Evolutionary conservation across 345 rosid genomes (phyloP).

Genomic region (Populus tremula): DNA sequence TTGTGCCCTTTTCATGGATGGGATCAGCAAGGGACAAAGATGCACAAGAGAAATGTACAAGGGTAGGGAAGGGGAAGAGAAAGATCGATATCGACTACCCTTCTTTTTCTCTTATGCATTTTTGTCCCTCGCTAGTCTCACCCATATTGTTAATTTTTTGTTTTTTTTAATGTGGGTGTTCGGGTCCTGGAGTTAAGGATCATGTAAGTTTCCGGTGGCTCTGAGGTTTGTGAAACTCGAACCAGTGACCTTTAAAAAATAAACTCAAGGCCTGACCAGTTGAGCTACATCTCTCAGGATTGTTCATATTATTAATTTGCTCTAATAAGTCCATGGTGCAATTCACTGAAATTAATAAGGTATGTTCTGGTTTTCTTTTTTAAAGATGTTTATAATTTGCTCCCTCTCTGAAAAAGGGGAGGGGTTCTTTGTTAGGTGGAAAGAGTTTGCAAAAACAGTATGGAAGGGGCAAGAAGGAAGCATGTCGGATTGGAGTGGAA

Average conservation of each 20-base stretch:
- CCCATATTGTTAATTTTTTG: no score
- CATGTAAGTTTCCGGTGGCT: accelerated
- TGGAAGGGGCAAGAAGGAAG: slow-evolving; percentile 30
- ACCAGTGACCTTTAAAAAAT: accelerated
- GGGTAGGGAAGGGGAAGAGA: no score
- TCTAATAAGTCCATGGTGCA: no score
- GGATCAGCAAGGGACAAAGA: no score
- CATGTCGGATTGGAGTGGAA: slow-evolving; percentile 23
- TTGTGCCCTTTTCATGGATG: no score
- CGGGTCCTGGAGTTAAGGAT: accelerated
- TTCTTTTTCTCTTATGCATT: background rate
- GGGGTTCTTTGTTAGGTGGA: background rate
- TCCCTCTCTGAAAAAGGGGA: no score
- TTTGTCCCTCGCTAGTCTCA: background rate
- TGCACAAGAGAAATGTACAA: no score
- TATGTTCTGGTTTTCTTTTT: no score
- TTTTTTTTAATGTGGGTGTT: accelerated
- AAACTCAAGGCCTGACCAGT: accelerated
- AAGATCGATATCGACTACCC: background rate
- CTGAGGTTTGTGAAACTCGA: accelerated
- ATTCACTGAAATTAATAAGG: no score
- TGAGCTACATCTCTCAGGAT: no score
- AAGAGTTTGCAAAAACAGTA: slow-evolving; percentile 1
- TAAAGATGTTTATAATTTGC: no score
- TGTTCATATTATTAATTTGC: no score